A percentile compares a stretch with the other conserved stretches of the same genome.
These are phyloP conservation scores for Starmera amethionina DNA, from an alignment of 805 yeast genomes.

Conservation along the genomic window DNA sequence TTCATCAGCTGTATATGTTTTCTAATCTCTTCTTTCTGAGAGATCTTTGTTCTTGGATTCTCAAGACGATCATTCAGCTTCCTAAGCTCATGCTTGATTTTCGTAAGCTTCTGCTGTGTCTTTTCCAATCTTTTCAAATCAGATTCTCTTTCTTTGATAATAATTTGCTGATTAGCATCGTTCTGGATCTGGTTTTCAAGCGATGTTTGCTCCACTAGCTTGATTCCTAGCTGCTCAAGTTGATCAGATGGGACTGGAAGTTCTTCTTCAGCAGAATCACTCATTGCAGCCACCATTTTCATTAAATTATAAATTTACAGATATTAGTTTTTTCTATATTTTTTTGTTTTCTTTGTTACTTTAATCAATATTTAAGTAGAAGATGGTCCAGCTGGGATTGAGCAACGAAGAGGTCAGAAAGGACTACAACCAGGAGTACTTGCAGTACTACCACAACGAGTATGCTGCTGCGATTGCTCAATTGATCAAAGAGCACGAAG, in stretches of 20 bases:
- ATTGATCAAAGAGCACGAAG: background rate
- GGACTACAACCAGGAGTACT: background rate
- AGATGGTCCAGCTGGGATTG: too few relatives aligned
- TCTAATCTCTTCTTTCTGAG: conserved; percentile 45
- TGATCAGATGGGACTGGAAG: background rate
- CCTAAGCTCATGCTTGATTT: conserved; percentile 32
- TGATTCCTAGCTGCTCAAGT: conserved; percentile 29
- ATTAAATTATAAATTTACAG: background rate
- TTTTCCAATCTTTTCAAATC: conserved; percentile 73
- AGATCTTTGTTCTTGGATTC: conserved; percentile 50
- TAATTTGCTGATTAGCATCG: conserved; percentile 55
- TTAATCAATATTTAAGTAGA: too few relatives aligned
- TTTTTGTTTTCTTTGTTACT: background rate
- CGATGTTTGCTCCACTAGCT: conserved; percentile 67
- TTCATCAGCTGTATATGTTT: conserved; percentile 45
- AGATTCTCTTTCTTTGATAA: conserved; percentile 54
- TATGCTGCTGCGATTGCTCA: background rate
- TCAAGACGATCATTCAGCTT: conserved; percentile 37
- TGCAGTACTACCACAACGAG: background rate
- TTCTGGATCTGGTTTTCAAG: conserved; percentile 67
- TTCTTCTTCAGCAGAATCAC: background rate
- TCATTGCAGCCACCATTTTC: background rate
- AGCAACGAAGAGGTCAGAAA: background rate
- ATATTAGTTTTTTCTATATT: background rate
- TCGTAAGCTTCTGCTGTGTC: conserved; percentile 38